Percentiles rank a stretch among this genome's conserved stretches.
These are phyloP conservation scores for Phytophthora pini DNA, from an alignment of 352 stramenopile genomes.

Conservation along the genomic window DNA sequence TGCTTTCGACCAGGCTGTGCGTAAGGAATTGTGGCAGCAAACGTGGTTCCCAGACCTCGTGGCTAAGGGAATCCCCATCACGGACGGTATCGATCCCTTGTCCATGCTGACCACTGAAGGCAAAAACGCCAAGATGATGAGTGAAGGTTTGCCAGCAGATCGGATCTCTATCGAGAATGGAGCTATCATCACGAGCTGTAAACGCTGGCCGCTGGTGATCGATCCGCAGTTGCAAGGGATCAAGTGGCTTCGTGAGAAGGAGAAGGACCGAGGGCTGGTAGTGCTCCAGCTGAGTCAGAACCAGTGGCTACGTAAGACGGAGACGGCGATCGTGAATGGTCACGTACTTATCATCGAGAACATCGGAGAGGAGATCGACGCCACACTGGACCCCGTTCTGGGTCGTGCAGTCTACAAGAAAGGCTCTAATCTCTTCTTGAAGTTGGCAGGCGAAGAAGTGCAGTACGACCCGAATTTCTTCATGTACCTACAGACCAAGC, in stretches of 20 bases:
- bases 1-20: slow-evolving; percentile 95
- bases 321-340: slow-evolving; percentile 95
- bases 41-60: slow-evolving; percentile 92
- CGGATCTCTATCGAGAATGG: slow-evolving; percentile 98
- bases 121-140: slow-evolving; percentile 98
- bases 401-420: slow-evolving; percentile 97
- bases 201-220: slow-evolving; percentile 98
- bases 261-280: slow-evolving; percentile 92
- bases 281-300: slow-evolving; percentile 97
- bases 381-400: slow-evolving; percentile 96
- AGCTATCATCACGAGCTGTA: slow-evolving; percentile 97
- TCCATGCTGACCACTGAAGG: slow-evolving; percentile 96
- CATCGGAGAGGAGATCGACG: slow-evolving; percentile 97
- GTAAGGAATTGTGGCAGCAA: slow-evolving; percentile 82
- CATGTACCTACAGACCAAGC: slow-evolving; percentile 97
- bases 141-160: slow-evolving; percentile 96
- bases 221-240: slow-evolving; percentile 98
- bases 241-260: slow-evolving; percentile 97
- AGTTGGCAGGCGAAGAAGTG: slow-evolving; percentile 95
- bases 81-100: slow-evolving; percentile 94
- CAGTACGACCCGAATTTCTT: slow-evolving; percentile 97
- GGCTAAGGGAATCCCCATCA: slow-evolving; percentile 93
- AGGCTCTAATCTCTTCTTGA: slow-evolving; percentile 94
- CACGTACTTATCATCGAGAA: slow-evolving; percentile 98
- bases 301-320: slow-evolving; percentile 96